These are phyloP conservation scores for Pisolithus orientalis DNA, from an alignment of 768 basidiomycete species.

Conservation along the genomic window DNA sequence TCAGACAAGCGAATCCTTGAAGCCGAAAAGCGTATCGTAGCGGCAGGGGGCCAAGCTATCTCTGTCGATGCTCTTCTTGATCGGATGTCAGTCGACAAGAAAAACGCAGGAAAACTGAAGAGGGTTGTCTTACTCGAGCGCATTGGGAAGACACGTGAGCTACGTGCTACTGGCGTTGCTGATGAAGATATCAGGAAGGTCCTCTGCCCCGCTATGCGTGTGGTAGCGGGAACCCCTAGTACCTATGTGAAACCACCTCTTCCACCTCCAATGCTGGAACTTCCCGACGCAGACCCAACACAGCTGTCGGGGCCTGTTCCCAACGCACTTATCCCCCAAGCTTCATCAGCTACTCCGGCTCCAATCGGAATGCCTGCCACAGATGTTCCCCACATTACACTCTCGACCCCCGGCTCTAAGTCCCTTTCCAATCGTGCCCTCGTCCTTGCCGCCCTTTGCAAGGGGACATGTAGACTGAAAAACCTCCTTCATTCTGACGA, in stretches of 20 bases:
- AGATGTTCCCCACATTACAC: conserved; percentile 35
- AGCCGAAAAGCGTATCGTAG: conserved; percentile 13
- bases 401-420: conserved; percentile 95
- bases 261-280: conserved; percentile 34
- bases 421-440: conserved; percentile 94
- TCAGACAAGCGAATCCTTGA: conserved; percentile 65
- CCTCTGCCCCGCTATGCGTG: conserved; percentile 71
- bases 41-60: conserved; percentile 10
- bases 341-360: conserved; percentile 11
- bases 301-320: conserved; percentile 13
- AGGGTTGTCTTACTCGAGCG: conserved; percentile 88
- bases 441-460: conserved; percentile 86
- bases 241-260: conserved; percentile 32
- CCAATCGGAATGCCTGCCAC: not conserved
- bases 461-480: conserved; percentile 79
- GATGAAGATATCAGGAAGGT: conserved; percentile 81
- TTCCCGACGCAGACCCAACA: conserved; percentile 12
- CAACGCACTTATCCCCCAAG: conserved; percentile 11
- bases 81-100: conserved; percentile 96
- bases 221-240: conserved; percentile 60
- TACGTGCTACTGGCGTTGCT: conserved; percentile 78
- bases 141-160: conserved; percentile 90
- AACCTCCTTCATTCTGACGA: conserved; percentile 97
- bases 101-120: conserved; percentile 87
- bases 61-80: conserved; percentile 80